Percentiles rank a stretch among this genome's conserved stretches.
These are phyloP conservation scores for Urtica urens DNA, from an alignment of 306 rosid genomes.

Conservation along the genomic window DNA sequence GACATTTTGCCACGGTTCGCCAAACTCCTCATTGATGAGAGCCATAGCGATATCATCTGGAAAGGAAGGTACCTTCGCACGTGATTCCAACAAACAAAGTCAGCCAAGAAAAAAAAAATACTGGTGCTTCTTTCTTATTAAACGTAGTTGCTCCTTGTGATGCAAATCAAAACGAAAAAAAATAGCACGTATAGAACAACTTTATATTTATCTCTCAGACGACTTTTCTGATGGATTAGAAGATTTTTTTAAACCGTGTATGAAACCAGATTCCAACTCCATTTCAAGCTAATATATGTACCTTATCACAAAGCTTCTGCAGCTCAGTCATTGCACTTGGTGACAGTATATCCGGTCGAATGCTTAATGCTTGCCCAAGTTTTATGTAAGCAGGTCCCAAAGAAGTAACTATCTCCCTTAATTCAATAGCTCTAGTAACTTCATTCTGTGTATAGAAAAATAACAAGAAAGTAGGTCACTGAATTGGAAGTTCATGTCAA, in stretches of 20 bases:
- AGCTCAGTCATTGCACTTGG: conserved; percentile 92
- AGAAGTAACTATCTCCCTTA: conserved; percentile 94
- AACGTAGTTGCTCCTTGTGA: too few species aligned
- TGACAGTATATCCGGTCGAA: conserved; percentile 90
- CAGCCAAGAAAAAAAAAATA: conserved; percentile 17
- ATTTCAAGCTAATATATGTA: too few species aligned
- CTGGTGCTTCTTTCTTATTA: neutral
- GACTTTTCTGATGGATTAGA: too few species aligned
- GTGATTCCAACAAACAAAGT: conserved; percentile 25
- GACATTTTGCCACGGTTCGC: conserved; percentile 85
- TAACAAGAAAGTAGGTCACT: neutral
- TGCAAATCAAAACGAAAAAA: too few species aligned
- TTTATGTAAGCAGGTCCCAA: conserved; percentile 98
- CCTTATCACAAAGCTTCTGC: conserved; percentile 98
- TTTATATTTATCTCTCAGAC: too few species aligned
- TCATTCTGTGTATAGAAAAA: conserved; percentile 61
- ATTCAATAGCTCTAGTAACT: conserved; percentile 88
- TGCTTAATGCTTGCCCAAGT: conserved; percentile 98
- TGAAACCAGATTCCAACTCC: too few species aligned
- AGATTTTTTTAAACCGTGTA: too few species aligned
- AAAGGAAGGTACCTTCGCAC: conserved; percentile 86
- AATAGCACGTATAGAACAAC: too few species aligned
- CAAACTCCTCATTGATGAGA: conserved; percentile 90
- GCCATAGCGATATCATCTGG: conserved; percentile 99
- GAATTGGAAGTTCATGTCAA: conserved; percentile 3